Evolutionary conservation across 441 rosid species (phyloP), one percentile per base, ranked within the genome.

Genomic region (Manihot esculenta): DNA sequence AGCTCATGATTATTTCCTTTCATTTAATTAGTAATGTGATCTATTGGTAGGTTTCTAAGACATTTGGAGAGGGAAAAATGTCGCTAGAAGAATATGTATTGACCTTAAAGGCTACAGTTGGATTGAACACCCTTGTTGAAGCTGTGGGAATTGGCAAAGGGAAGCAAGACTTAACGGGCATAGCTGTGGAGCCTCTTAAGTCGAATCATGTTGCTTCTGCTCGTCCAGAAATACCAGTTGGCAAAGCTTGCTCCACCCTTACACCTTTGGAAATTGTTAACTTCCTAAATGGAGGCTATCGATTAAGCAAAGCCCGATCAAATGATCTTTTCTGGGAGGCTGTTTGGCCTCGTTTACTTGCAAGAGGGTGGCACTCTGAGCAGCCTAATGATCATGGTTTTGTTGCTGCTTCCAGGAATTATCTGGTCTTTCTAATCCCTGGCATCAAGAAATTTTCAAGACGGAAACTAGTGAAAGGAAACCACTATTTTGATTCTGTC

Each of bases 271-370:
- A 93, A 59, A 89, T 93, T 45, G 81, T 88, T 72, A 83, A 82
- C 55, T 82, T 84, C 77, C 77, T 91, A 71, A 91, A 86, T 0
- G 97, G 98, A 58, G 89, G 86, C 57, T 84, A 80, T 63, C 85
- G 97, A 48, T 76, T 93, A 78, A 91, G 98, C 80, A 93, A 93
- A 84, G 85, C 91, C 23, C 68, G 88, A 62, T 88, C 94, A 50
- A 87, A 78, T 70, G 97, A 91, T 78, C 86, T 93, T 72, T 93
- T 93, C 80, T 91, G 97, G 98, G 97, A 91, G 82, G 97, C 98
- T 79, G 94, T 93, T 67, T 93, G 98, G 98, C 98, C 98, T 38
- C 93, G 94, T 53, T 80, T 93, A 68, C 78, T 89, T 78, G 98
- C 96, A 47, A 82, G 90, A 81, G 97, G 97, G 35, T 93, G 98